Percentiles rank a stretch among this genome's conserved stretches.
phyloP scores from a whole-genome alignment of 2,329 filamentous ascomycete genomes.

The Stenocarpella maydis region DNA sequence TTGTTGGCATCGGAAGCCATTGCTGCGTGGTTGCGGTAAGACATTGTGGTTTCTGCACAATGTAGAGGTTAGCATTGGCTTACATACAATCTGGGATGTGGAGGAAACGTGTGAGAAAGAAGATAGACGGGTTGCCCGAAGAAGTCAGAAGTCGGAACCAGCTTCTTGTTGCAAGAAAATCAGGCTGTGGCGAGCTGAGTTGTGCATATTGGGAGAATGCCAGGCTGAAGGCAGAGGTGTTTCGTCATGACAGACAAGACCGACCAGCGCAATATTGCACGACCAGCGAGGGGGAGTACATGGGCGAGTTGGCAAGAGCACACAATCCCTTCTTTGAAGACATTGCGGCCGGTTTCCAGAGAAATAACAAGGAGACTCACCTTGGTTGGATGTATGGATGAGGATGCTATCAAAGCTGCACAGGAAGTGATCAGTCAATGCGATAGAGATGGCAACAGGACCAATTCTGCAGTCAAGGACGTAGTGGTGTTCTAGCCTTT shows the following conservation, averaged over 20 bases:
- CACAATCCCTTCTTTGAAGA: background rate
- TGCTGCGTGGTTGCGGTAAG: conserved; percentile 38
- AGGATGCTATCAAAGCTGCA: conserved; percentile 34
- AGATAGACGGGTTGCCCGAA: background rate
- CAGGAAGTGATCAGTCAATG: conserved; percentile 10
- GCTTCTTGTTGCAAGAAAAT: background rate
- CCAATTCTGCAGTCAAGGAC: background rate
- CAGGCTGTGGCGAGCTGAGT: too few species aligned
- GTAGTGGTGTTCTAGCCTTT: background rate
- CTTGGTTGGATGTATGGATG: conserved; percentile 34
- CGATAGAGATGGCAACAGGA: background rate
- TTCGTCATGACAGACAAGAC: background rate
- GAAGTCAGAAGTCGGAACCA: background rate
- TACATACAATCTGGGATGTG: background rate
- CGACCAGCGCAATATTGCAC: background rate
- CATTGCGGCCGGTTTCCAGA: background rate
- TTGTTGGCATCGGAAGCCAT: conserved; percentile 40
- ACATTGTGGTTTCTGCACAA: conserved; percentile 36
- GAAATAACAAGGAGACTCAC: background rate
- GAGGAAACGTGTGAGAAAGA: background rate
- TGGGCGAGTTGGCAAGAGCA: background rate
- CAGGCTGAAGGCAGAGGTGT: too few species aligned
- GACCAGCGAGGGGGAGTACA: background rate
- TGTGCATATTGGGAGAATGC: background rate
- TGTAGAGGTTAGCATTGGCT: conserved; percentile 29